Evolutionary conservation across 345 rosid species (phyloP), one percentile per base, ranked within the genome.

Genomic region (Bruguiera gymnorhiza): DNA sequence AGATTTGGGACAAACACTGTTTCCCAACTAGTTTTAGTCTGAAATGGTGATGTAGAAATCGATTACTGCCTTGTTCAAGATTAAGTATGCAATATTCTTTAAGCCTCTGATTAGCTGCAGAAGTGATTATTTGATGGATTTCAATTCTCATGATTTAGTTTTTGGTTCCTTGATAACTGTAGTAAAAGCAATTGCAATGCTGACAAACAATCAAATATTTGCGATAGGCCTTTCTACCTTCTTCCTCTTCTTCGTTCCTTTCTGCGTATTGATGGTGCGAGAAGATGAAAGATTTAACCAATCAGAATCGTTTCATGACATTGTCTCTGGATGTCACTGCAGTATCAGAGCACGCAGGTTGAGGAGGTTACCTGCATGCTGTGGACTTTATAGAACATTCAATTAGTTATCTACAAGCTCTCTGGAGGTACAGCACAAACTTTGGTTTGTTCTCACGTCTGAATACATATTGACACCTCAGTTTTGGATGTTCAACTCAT

Each of bases 291-390:
- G 75, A 68, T 75, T 72, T 65, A 62, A 65, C 46, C 68, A 68
- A 55, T 76, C 62, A 67, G 76, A 73, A 70, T 66, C 67, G 60
- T 72, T 82, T 80, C 73, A 79, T 84, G 85, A 82, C 79, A 71
- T 68, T 84, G 56, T 84, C 87, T 87, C 82, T 75, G 62, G 82
- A 86, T 89, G 88, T 77, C 73, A 81, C 81, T 87, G 95, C 95
- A 89, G 95, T 84, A 81, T 70, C 81, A 72, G 74, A 77, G 85
- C 89, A 78, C 79, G 89, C 88, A 87, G 86, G 85, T 86, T 76
- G 80, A 64, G 86, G 88, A 83, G 85, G 80, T 92, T 81, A 75
- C 84, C 85, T 81, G 82, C 80, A 68, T 68, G 60, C 77, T 76
- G 74, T 74, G 84, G 85, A 78, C 74, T 79, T 73, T 76, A 75